These are phyloP conservation scores for Nemania diffusa DNA, from an alignment of 2,329 filamentous ascomycete species.

Conservation along the genomic window DNA sequence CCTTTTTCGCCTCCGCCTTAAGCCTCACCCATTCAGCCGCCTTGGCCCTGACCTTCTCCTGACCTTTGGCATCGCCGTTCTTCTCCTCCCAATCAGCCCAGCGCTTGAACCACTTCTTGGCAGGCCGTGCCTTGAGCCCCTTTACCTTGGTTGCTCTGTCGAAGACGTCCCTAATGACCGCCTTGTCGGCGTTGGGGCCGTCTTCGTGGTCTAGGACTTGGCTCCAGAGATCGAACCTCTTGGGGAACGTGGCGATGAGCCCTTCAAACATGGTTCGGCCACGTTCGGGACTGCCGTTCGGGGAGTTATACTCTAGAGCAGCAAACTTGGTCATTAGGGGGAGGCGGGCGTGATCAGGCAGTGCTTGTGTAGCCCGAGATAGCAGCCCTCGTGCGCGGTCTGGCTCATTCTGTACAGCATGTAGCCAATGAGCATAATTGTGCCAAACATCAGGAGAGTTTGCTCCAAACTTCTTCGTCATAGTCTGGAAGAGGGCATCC, in stretches of 20 bases:
- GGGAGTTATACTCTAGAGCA: slow-evolving; percentile 87
- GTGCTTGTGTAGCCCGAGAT: slow-evolving; percentile 83
- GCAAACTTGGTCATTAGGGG: slow-evolving; percentile 88
- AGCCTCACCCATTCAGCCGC: slow-evolving; percentile 76
- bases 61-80: slow-evolving; percentile 74
- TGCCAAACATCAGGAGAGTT: slow-evolving; percentile 84
- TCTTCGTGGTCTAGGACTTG: slow-evolving; percentile 89
- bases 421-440: slow-evolving; percentile 94
- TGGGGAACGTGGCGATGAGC: slow-evolving; percentile 83
- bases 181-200: slow-evolving; percentile 59
- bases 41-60: slow-evolving; percentile 75
- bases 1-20: slow-evolving; percentile 53
- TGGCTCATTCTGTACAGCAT: slow-evolving; percentile 75
- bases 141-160: slow-evolving; percentile 78
- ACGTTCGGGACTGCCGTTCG: slow-evolving; percentile 85
- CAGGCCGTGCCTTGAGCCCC: slow-evolving; percentile 82
- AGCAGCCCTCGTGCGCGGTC: slow-evolving; percentile 83
- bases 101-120: slow-evolving; percentile 87
- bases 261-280: slow-evolving; percentile 95
- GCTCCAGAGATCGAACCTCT: slow-evolving; percentile 93
- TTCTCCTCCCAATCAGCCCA: slow-evolving; percentile 91
- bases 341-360: slow-evolving; percentile 74
- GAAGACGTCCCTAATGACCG: slow-evolving; percentile 78
- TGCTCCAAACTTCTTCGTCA: slow-evolving; percentile 89
- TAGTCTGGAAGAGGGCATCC: slow-evolving; percentile 84